A percentile compares a stretch with the other conserved stretches of the same genome.
Evolutionary conservation across 2,329 filamentous ascomycete genomes (phyloP).

Genomic region (Rasamsonia emersonii): DNA sequence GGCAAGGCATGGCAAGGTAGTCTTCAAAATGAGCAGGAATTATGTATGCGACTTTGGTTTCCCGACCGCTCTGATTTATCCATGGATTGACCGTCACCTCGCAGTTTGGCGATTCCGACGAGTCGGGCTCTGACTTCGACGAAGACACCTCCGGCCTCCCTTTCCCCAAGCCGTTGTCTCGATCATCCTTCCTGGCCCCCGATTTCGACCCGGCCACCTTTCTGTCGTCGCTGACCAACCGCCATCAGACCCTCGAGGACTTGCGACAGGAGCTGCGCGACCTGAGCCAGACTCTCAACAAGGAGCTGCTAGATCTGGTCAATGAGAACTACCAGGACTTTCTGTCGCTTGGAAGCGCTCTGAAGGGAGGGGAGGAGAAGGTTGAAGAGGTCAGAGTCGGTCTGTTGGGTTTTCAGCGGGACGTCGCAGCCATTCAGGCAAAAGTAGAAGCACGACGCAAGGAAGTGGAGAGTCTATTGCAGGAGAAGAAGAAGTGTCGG

Average conservation of each 20-base stretch:
- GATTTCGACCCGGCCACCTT: conserved; percentile 74
- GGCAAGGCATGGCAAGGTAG: conserved; percentile 3
- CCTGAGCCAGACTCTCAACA: conserved; percentile 67
- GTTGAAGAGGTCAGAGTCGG: conserved; percentile 86
- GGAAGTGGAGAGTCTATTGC: conserved; percentile 55
- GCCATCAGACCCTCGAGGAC: conserved; percentile 94
- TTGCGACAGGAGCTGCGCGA: conserved; percentile 77
- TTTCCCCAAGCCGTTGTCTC: conserved; percentile 76
- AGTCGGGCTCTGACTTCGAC: conserved; percentile 44
- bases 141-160: conserved; percentile 62
- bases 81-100: conserved; percentile 5
- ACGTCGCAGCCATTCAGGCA: conserved; percentile 64
- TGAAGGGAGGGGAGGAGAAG: conserved; percentile 82
- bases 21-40: conserved; percentile 9
- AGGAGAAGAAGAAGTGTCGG: conserved; percentile 59
- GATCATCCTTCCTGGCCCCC: conserved; percentile 68
- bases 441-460: conserved; percentile 55
- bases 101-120: conserved; percentile 38
- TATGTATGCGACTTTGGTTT: conserved; percentile 18
- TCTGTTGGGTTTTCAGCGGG: conserved; percentile 73
- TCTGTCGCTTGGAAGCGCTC: conserved; percentile 67
- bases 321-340: conserved; percentile 95
- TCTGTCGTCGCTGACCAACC: conserved; percentile 71
- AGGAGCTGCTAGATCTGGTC: conserved; percentile 86
- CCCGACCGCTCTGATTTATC: conserved; percentile 1